Conservation (phyloP, 495 filamentous ascomycete species). For the Lepidopterella palustris region DNA sequence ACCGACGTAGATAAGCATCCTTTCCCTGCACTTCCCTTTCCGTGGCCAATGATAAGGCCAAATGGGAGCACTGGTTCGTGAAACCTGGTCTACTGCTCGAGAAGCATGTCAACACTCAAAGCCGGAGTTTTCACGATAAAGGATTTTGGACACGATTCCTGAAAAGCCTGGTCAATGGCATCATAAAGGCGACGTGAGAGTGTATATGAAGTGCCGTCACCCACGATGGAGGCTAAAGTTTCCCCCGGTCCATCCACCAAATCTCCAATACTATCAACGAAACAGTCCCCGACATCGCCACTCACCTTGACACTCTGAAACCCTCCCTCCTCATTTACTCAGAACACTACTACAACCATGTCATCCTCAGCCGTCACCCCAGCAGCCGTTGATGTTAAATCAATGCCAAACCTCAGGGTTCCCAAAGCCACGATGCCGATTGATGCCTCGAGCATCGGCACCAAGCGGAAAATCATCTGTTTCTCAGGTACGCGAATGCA, state of each 20-base stretch:
- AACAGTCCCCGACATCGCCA: not conserved
- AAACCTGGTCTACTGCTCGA: not conserved
- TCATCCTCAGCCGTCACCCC: slow-evolving; percentile 18
- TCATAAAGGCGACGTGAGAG: slow-evolving; percentile 15
- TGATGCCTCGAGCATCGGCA: slow-evolving; percentile 19
- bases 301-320: not conserved
- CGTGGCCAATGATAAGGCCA: not conserved
- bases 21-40: not conserved
- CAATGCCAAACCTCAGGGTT: slow-evolving; percentile 7
- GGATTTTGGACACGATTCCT: slow-evolving; percentile 3
- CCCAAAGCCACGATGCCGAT: slow-evolving; percentile 6
- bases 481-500: slow-evolving; percentile 43
- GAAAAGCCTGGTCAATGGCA: slow-evolving; percentile 6
- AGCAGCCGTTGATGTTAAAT: slow-evolving; percentile 19
- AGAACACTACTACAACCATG: slow-evolving; percentile 9
- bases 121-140: slow-evolving; percentile 12
- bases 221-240: not conserved
- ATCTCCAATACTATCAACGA: not conserved
- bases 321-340: not conserved
- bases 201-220: not conserved
- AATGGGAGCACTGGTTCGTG: not conserved
- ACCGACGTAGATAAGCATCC: not conserved
- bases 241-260: not conserved
- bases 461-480: slow-evolving; percentile 48
- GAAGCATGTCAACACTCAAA: not conserved